These are phyloP conservation scores for Nicotiana noctiflora DNA, from an alignment of 257 asterid genomes.

Conservation along the genomic window DNA sequence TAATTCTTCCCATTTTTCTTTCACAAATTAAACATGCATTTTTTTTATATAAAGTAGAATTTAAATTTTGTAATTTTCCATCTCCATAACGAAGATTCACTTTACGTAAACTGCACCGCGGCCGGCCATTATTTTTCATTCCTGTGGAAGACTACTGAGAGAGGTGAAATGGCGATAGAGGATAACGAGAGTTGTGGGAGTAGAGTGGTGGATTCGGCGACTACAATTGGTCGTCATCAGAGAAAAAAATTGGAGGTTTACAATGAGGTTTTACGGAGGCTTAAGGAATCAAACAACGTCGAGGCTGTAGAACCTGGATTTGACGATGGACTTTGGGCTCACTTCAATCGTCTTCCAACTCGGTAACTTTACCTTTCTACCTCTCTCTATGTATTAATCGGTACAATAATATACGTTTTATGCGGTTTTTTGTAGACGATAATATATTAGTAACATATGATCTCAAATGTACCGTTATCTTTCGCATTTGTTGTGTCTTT, in stretches of 20 bases:
- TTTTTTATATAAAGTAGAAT: neutral
- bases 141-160: neutral
- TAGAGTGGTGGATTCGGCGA: slow-evolving; percentile 56
- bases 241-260: slow-evolving; percentile 70
- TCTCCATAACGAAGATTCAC: neutral
- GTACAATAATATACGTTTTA: neutral
- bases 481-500: neutral
- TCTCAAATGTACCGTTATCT: neutral
- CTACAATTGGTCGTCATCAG: slow-evolving; percentile 34
- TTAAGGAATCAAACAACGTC: slow-evolving; percentile 53
- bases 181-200: slow-evolving; percentile 83
- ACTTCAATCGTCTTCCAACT: slow-evolving; percentile 86
- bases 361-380: slow-evolving; percentile 36
- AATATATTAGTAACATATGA: neutral
- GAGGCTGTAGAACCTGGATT: slow-evolving; percentile 71
- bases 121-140: neutral
- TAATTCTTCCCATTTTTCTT: too few relatives aligned
- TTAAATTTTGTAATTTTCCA: neutral
- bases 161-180: slow-evolving; percentile 60
- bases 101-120: slow-evolving; percentile 5
- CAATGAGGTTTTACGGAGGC: slow-evolving; percentile 85
- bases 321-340: slow-evolving; percentile 79
- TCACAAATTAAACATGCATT: neutral
- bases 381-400: neutral
- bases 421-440: neutral